Base-by-base conservation (phyloP, 768 basidiomycete species). In the Serendipita indica region DNA sequence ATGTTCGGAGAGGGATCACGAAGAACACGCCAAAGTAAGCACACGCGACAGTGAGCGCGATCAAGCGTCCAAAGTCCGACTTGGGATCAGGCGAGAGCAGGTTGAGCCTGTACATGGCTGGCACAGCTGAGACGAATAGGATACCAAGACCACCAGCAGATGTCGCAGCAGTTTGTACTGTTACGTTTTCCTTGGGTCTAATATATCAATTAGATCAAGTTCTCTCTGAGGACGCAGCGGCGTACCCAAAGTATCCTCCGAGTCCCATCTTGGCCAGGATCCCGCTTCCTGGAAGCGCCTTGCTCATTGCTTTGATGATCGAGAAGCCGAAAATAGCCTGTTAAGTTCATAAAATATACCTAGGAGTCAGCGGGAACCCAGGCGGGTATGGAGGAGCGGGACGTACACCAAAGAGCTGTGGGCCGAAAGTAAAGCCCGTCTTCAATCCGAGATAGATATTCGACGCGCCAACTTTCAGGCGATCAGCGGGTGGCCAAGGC, bases 11-110 rank as follows among this genome's bases (percentile, higher is more conserved):
- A 1, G 81, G 81, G 59, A 83, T 78, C 58, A 79, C 79, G 72
- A 84, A 84, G 68, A 82, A 80, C 6, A 82, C 75, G 45, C 79
- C 80, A 62, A 79, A 82, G 72, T 81, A 79, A 35, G 76, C 77
- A 49, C 76, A 73, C 61, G 74, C 76, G 12, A 74, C 67, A 6
- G 78, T 78, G 37, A 83, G 72, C 0, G 79, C 75, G 61, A 82
- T 78, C 16, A 83, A 57, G 18, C 39, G 33, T 41, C 79, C 81
- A 46, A 79, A 71, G 59, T 83, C 81, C 28, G 78, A 62, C 41
- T 72, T 59, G 2, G 81, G 80, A 4, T 70, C 61, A 6, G 66
- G 65, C 13, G 74, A 72, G 22, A 81, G 68, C 5, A 81, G 73
- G 18, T 73, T 62, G 3, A 82, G 74, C 22, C 77, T 75, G 62